Evolutionary conservation across 2,329 filamentous ascomycete genomes (phyloP).

Genomic region (Ophiostoma populinum): DNA sequence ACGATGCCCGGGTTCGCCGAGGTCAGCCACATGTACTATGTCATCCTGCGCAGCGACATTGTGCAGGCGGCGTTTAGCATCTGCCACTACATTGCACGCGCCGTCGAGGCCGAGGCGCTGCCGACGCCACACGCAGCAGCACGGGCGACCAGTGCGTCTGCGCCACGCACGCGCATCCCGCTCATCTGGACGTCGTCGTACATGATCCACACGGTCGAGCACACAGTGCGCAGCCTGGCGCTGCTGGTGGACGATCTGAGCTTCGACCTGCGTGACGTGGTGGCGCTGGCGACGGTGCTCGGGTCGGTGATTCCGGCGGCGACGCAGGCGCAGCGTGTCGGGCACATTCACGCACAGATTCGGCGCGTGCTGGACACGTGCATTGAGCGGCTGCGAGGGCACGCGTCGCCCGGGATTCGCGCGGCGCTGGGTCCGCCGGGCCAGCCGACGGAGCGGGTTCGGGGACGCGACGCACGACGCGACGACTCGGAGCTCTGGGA

Average conservation of each 20-base stretch:
- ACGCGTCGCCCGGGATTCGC: conserved; percentile 7
- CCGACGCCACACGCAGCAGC: no score
- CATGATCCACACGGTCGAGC: conserved; percentile 13
- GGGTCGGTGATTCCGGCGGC: conserved; percentile 12
- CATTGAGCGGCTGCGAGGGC: conserved; percentile 7
- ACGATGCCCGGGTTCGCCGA: conserved; percentile 27
- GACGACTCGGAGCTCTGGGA: conserved; percentile 4
- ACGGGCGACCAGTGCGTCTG: no score
- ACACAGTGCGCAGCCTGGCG: conserved; percentile 11
- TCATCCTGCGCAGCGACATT: conserved; percentile 35
- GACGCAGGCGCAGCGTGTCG: conserved; percentile 7
- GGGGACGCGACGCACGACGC: not conserved
- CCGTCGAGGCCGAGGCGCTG: conserved; percentile 12
- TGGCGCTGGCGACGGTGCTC: conserved; percentile 12
- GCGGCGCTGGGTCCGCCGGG: not conserved
- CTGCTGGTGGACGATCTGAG: conserved; percentile 11
- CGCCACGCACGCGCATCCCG: not conserved
- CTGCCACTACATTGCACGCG: conserved; percentile 33
- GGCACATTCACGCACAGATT: conserved; percentile 10
- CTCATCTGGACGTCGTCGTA: conserved; percentile 11
- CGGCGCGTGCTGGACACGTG: conserved; percentile 11
- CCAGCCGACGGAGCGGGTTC: not conserved
- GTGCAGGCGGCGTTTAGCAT: conserved; percentile 37
- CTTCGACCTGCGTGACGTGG: conserved; percentile 12
- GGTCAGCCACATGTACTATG: conserved; percentile 33